phyloP scores from a whole-genome alignment of 2,329 filamentous ascomycete species.

The Phaeosphaeriaceae sp. region DNA sequence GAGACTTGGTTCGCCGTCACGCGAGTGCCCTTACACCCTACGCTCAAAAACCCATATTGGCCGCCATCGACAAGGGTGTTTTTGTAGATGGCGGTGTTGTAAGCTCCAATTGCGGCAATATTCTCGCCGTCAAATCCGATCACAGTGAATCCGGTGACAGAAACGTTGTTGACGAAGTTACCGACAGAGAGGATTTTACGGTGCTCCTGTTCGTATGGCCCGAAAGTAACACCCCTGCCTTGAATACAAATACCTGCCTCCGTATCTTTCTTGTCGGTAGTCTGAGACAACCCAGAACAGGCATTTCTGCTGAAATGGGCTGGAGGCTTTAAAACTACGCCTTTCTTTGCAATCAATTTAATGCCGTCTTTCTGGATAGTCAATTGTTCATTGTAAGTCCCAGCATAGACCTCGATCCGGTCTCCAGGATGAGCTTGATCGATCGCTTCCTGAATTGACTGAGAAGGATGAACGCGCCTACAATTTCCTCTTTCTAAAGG shows the following conservation, averaged over 20 bases:
- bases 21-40: slow-evolving; percentile 36
- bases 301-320: slow-evolving; percentile 27
- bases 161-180: slow-evolving; percentile 36
- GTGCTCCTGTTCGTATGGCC: slow-evolving; percentile 38
- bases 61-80: slow-evolving; percentile 38
- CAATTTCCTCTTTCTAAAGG: too few species aligned
- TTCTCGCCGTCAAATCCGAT: slow-evolving; percentile 44
- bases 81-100: slow-evolving; percentile 30
- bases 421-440: slow-evolving; percentile 35
- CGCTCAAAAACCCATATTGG: slow-evolving; percentile 46
- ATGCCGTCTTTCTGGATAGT: slow-evolving; percentile 45
- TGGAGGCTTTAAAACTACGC: slow-evolving; percentile 35
- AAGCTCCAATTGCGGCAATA: slow-evolving; percentile 46
- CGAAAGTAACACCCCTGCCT: slow-evolving; percentile 35
- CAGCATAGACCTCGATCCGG: slow-evolving; percentile 41
- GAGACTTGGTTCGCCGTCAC: slow-evolving; percentile 33
- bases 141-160: slow-evolving; percentile 44
- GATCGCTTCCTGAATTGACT: slow-evolving; percentile 42
- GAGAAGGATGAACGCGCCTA: background rate
- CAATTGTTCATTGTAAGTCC: slow-evolving; percentile 46
- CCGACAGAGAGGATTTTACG: slow-evolving; percentile 34
- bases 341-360: slow-evolving; percentile 35
- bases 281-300: slow-evolving; percentile 38
- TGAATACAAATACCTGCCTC: slow-evolving; percentile 47
- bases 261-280: slow-evolving; percentile 22